These are phyloP conservation scores for Cordyceps javanica DNA, from an alignment of 2,329 filamentous ascomycete species.

Conservation along the genomic window DNA sequence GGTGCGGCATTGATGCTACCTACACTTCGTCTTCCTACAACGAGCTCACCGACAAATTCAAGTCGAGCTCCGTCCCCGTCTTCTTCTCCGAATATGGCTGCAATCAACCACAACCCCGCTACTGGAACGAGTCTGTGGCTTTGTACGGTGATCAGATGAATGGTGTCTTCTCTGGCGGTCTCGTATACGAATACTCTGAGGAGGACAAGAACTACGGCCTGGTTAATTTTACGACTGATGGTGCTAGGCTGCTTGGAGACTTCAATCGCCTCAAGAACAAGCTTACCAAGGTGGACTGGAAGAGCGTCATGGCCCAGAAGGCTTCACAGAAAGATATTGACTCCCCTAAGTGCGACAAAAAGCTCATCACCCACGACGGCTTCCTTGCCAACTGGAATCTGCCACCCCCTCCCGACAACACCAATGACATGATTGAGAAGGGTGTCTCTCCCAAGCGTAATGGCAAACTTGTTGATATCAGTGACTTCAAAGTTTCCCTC, in stretches of 20 bases:
- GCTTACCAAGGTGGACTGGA: conserved; percentile 69
- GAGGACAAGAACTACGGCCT: conserved; percentile 63
- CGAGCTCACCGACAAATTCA: conserved; percentile 58
- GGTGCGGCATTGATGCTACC: conserved; percentile 56
- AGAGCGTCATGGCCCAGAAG: conserved; percentile 57
- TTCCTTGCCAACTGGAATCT: conserved; percentile 79
- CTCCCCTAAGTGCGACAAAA: conserved; percentile 57
- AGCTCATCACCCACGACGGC: conserved; percentile 58
- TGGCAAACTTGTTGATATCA: conserved; percentile 64
- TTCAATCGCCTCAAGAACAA: conserved; percentile 70
- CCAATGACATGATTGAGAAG: conserved; percentile 65
- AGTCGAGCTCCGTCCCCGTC: conserved; percentile 60
- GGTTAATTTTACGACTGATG: conserved; percentile 54
- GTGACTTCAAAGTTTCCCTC: conserved; percentile 52
- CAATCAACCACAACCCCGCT: conserved; percentile 59
- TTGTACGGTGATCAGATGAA: conserved; percentile 70
- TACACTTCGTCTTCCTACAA: conserved; percentile 59
- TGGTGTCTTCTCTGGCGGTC: conserved; percentile 62
- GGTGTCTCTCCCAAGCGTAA: conserved; percentile 61
- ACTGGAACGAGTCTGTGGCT: conserved; percentile 68
- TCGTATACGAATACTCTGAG: conserved; percentile 77
- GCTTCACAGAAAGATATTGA: conserved; percentile 42
- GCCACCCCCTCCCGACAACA: conserved; percentile 60
- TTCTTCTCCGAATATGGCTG: conserved; percentile 83
- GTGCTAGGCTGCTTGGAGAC: conserved; percentile 54